A percentile compares a stretch with the other conserved stretches of the same genome.
Evolutionary conservation across 306 rosid species (phyloP).

Genomic region (Prosopis cineraria): DNA sequence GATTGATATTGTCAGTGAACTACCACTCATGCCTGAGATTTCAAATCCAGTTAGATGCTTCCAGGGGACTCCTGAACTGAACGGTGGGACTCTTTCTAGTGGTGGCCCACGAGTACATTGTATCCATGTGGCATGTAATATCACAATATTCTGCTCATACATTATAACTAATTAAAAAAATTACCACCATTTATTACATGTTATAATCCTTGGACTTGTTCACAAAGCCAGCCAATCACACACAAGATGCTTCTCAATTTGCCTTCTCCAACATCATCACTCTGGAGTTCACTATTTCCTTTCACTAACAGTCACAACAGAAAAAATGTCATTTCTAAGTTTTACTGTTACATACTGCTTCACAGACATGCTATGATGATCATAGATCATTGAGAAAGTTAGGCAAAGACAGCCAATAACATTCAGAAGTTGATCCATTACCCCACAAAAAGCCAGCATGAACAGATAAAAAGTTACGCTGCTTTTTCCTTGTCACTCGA

Average conservation of each 20-base stretch:
- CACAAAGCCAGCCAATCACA: slow-evolving; percentile 36
- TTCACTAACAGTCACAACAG: background rate
- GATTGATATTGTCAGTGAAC: background rate
- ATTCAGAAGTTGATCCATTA: slow-evolving; percentile 22
- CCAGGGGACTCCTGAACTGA: background rate
- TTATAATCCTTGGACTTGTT: slow-evolving; percentile 37
- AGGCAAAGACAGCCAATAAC: slow-evolving; percentile 15
- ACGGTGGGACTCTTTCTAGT: background rate
- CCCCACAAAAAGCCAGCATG: slow-evolving; percentile 32
- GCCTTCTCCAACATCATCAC: slow-evolving; percentile 32
- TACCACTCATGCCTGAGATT: background rate
- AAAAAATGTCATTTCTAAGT: background rate
- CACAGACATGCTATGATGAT: background rate
- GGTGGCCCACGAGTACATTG: background rate
- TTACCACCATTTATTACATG: slow-evolving; percentile 29
- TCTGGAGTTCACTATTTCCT: background rate
- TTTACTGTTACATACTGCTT: background rate
- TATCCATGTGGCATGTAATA: slow-evolving; percentile 22
- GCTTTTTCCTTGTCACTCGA: slow-evolving; percentile 24
- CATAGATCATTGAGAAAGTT: slow-evolving; percentile 3
- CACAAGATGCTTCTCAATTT: background rate
- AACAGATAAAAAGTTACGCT: slow-evolving; percentile 31
- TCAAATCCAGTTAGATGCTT: background rate
- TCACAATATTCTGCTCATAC: background rate
- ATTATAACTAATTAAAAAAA: background rate